Evolutionary conservation across 148 eudicot species (phyloP), one percentile per base, ranked within the genome.

Genomic region (Fagopyrum esculentum): DNA sequence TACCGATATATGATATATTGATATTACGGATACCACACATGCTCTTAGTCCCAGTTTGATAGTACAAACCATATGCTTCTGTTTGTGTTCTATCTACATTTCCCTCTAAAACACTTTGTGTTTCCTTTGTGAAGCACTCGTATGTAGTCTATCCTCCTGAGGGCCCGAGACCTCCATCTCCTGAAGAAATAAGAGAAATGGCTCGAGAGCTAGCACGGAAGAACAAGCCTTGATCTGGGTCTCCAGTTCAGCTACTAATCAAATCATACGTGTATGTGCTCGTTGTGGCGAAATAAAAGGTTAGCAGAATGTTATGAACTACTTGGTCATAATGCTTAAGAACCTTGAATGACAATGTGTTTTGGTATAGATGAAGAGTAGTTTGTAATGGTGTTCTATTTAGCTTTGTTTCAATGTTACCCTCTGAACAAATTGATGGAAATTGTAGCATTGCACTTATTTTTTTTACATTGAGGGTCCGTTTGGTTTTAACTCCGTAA

Each of bases 61-160:
- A 0, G 40, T 35, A 35, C 40, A 35, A 35, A 35, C 40, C 40
- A 35, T 49, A 49, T 49, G 19, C 13, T 63, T 63, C 13, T 11
- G 59, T 30, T 9, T 30, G 45, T 49, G 12, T 35, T 49, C 52
- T 49, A 49, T 49, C 0, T 49, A 49, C 6, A 49, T 49, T 49
- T 49, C 0, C 0, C 12, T 8, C 52, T 49, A 49, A 49, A 49
- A 49, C 52, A 12, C 52, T n/a, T n/a, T 49, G 3, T 40, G 71
- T 66, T 66, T 3, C 9, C 71, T 40, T 40, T 40, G 47, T 66
- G 19, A 6, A 94, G 97, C 93, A 78, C 76, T 78, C 85, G 35
- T 94, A 94, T 59, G 89, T 94, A 49, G 98, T 90, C 52, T 94
- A 94, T 75, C 98, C 98, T 9, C 96, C 97, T 2, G 98, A 90